Conservation (phyloP, 441 rosid genomes). For the Jatropha multifida region DNA sequence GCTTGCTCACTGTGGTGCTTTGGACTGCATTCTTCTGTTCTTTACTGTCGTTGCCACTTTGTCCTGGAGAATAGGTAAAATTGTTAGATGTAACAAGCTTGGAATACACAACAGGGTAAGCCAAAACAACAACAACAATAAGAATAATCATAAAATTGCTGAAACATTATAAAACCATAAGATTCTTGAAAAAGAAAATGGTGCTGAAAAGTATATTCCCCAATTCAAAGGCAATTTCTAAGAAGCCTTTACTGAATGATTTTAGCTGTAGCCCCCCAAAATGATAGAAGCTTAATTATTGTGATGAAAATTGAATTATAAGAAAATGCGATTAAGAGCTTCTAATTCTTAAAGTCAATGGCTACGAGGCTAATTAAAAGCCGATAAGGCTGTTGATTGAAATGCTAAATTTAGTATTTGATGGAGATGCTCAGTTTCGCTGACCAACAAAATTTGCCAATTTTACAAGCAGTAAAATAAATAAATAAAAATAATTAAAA, state of each 20-base stretch:
- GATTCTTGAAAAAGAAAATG: too few relatives aligned
- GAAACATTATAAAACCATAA: not conserved
- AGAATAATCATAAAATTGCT: not conserved
- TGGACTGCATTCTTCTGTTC: constrained; percentile 36
- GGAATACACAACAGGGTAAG: not conserved
- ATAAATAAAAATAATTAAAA: too few relatives aligned
- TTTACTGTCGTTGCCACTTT: constrained; percentile 38
- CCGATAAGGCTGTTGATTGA: not conserved
- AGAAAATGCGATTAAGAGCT: not conserved
- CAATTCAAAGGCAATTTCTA: not conserved
- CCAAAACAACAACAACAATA: too few relatives aligned
- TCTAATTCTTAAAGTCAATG: not conserved
- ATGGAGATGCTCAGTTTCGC: not conserved
- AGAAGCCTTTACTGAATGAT: not conserved
- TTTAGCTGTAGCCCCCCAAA: not conserved
- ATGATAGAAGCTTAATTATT: not conserved
- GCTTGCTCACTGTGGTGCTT: constrained; percentile 52
- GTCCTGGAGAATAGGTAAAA: constrained; percentile 43
- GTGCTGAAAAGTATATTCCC: too few relatives aligned
- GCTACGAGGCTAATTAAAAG: not conserved
- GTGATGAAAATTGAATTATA: not conserved
- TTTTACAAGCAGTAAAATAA: not conserved
- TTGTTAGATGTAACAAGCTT: constrained; percentile 21
- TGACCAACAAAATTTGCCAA: not conserved
- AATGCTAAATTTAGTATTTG: not conserved